phyloP scores from a whole-genome alignment of 352 stramenopile genomes.

The Phytopythium chamaehyphon region DNA sequence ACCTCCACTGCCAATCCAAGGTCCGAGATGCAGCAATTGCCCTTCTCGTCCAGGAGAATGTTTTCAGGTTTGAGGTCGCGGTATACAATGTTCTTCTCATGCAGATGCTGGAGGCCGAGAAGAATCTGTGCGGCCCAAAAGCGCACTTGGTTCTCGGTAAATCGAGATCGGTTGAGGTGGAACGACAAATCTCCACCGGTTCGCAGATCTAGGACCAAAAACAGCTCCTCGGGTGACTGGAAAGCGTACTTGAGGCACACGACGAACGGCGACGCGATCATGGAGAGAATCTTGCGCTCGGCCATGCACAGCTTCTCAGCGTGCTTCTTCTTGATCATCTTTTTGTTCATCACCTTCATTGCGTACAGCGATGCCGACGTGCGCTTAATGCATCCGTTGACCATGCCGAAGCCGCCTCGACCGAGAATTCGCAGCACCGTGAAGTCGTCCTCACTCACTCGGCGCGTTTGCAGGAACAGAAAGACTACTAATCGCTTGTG shows the following conservation, averaged over 20 bases:
- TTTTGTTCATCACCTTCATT: slow-evolving; percentile 89
- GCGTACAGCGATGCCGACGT: slow-evolving; percentile 81
- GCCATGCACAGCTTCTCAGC: slow-evolving; percentile 71
- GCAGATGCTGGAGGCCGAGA: slow-evolving; percentile 75
- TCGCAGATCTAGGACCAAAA: slow-evolving; percentile 96
- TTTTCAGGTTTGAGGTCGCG: slow-evolving; percentile 89
- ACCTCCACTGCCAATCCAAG: slow-evolving; percentile 95
- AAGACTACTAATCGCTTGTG: slow-evolving; percentile 88
- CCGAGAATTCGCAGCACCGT: slow-evolving; percentile 94
- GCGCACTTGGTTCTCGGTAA: slow-evolving; percentile 65
- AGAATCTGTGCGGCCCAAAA: slow-evolving; percentile 84
- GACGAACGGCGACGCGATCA: slow-evolving; percentile 89
- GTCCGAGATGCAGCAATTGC: slow-evolving; percentile 95
- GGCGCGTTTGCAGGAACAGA: slow-evolving; percentile 86
- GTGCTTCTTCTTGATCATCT: slow-evolving; percentile 93
- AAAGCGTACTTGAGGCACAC: slow-evolving; percentile 96
- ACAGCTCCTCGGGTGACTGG: slow-evolving; percentile 93
- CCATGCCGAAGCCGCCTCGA: slow-evolving; percentile 95
- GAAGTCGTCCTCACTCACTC: slow-evolving; percentile 94
- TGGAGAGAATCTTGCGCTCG: slow-evolving; percentile 71
- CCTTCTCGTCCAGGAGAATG: slow-evolving; percentile 91
- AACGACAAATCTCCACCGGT: slow-evolving; percentile 95
- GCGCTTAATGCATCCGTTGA: slow-evolving; percentile 96
- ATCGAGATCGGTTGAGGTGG: slow-evolving; percentile 65
- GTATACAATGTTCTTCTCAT: slow-evolving; percentile 90